Conservation (phyloP, 108 stramenopile species). For the Craspedostauros australis region DNA sequence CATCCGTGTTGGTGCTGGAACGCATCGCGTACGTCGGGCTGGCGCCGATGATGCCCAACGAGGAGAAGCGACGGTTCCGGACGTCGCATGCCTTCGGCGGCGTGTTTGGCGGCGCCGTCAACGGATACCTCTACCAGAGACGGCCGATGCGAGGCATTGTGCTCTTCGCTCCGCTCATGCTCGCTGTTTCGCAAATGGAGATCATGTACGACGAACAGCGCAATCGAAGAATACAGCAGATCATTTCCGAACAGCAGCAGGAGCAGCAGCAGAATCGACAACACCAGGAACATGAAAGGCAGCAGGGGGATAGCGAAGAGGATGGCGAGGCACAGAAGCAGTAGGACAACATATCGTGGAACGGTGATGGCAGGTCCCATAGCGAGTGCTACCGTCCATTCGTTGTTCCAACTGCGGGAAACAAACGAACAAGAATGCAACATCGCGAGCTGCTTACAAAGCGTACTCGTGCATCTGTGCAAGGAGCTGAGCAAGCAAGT, state of each 20-base stretch:
- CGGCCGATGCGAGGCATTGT: constrained; percentile 49
- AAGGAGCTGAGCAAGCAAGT: no score
- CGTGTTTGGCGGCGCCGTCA: constrained; percentile 43
- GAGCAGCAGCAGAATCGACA: not conserved
- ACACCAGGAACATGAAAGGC: constrained; percentile 17
- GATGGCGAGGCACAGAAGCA: no score
- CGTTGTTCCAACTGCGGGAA: no score
- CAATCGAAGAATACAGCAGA: constrained; percentile 7
- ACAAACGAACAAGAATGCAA: no score
- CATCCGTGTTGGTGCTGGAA: constrained; percentile 56
- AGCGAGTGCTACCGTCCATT: no score
- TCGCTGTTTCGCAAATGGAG: constrained; percentile 42
- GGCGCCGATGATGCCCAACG: constrained; percentile 3
- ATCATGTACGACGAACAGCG: constrained; percentile 17
- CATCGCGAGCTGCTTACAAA: no score
- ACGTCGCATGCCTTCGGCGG: constrained; percentile 70
- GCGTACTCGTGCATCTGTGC: no score
- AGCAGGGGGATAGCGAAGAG: no score
- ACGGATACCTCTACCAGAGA: constrained; percentile 52
- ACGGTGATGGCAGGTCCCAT: no score
- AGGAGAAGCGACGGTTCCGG: constrained; percentile 6
- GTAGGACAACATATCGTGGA: no score
- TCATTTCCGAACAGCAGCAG: not conserved
- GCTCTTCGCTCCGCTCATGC: constrained; percentile 59
- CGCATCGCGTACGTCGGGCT: constrained; percentile 30